A percentile compares a stretch with the other conserved stretches of the same genome.
Evolutionary conservation across 2,329 filamentous ascomycete species (phyloP).

Genomic region (Purpureocillium takamizusanense): DNA sequence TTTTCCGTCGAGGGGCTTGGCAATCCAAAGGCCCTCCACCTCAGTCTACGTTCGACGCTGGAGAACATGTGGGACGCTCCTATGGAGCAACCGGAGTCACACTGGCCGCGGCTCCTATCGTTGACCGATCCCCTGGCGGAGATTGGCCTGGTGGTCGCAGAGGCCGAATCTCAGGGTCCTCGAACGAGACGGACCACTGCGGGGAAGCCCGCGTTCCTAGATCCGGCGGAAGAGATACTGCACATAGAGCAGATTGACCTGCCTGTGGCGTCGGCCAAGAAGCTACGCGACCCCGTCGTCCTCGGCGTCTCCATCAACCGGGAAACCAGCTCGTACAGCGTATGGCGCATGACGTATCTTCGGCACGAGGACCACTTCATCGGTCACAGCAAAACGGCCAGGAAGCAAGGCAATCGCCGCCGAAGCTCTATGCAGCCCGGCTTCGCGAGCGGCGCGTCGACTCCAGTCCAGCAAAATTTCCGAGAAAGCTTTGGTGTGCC

Average conservation of each 20-base stretch:
- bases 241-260: constrained; percentile 66
- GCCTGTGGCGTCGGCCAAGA: constrained; percentile 28
- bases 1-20: constrained; percentile 51
- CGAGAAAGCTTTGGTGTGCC: constrained; percentile 69
- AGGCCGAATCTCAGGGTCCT: constrained; percentile 31
- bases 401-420: constrained; percentile 39
- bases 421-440: constrained; percentile 58
- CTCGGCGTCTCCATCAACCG: constrained; percentile 76
- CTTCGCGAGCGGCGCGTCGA: constrained; percentile 65
- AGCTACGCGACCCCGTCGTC: constrained; percentile 45
- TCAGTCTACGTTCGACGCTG: constrained; percentile 42
- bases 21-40: constrained; percentile 43
- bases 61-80: constrained; percentile 50
- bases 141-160: constrained; percentile 69
- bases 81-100: constrained; percentile 42
- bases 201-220: constrained; percentile 48
- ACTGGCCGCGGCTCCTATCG: constrained; percentile 70
- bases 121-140: constrained; percentile 81
- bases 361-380: constrained; percentile 53
- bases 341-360: constrained; percentile 78
- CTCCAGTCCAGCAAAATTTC: constrained; percentile 60
- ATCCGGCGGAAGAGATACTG: constrained; percentile 71
- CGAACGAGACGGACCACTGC: constrained; percentile 22
- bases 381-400: constrained; percentile 34
- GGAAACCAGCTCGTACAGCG: constrained; percentile 65